phyloP scores from a whole-genome alignment of 1,139 yeast species.

The Saccharomyces hybrid region DNA sequence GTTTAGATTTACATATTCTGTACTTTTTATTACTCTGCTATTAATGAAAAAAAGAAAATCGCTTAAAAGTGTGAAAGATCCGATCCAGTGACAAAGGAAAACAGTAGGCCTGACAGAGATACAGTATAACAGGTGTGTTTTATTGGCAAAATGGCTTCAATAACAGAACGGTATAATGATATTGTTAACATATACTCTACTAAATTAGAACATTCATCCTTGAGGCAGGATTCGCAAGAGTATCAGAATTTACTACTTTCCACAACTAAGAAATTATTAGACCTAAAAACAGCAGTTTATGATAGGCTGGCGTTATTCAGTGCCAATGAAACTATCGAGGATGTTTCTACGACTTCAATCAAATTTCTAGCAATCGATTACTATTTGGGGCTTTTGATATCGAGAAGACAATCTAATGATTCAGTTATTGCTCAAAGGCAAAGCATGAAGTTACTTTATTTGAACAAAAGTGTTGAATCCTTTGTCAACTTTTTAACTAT shows the following conservation, averaged over 20 bases:
- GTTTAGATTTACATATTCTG: background rate
- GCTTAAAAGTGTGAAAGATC: background rate
- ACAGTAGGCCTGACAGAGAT: background rate
- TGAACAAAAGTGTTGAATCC: constrained; percentile 37
- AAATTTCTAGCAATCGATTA: constrained; percentile 48
- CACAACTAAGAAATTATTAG: constrained; percentile 25
- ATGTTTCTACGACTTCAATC: constrained; percentile 47
- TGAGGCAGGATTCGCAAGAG: constrained; percentile 32
- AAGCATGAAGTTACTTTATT: constrained; percentile 34
- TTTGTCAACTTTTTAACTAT: constrained; percentile 40
- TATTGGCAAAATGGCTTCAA: constrained; percentile 9
- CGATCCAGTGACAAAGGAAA: background rate
- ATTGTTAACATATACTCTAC: constrained; percentile 12
- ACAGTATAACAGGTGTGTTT: too few species aligned
- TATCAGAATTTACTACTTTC: constrained; percentile 27
- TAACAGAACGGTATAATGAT: constrained; percentile 15
- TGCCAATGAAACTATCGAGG: constrained; percentile 50
- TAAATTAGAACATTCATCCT: constrained; percentile 13
- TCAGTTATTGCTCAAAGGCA: constrained; percentile 9
- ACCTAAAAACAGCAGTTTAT: constrained; percentile 30
- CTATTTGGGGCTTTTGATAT: constrained; percentile 37
- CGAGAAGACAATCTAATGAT: constrained; percentile 27
- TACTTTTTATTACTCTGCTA: background rate
- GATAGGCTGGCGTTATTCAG: constrained; percentile 44
- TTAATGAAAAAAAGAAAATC: background rate